Base-by-base conservation (phyloP, 179 eudicot genomes). In the Patellifolia procumbens region DNA sequence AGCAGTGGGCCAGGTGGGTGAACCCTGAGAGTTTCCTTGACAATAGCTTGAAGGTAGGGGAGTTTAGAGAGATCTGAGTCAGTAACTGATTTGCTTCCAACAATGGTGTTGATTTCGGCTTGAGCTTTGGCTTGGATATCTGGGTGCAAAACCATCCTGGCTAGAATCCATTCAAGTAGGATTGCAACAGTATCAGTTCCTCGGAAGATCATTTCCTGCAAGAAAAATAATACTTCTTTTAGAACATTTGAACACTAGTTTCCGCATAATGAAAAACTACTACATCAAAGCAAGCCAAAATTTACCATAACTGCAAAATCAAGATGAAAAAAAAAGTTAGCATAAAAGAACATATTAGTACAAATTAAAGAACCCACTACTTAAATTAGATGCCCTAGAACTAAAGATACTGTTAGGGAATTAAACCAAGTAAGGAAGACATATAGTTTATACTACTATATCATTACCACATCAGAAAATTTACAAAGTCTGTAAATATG, bases 181-280 rank as follows among this genome's bases (percentile, higher is more conserved):
- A 92, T 91, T 7, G 96, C 96, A 2, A 92, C 96, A 1, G 97
- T 92, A 59, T 92, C 97, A n/a, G 97, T 92, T 17, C 97, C 97
- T 52, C 97, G 85, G 19, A 92, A 92, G 42, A 92, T 88, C 97
- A 92, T 92, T 68, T 92, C 97, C 97, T 92, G 52, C 53, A 51
- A 24, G 2, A 39, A 74, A 28, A 65, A 49, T 13, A 49, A 55
- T 8, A 56, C 22, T 0, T 8, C 3, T 56, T 56, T 56, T 34
- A 5, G 11, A 76, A 58, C 22, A 43, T 0, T n/a, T 56, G 0
- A 55, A 55, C 22, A 55, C 3, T 20, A 9, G 2, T 1, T 15
- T 10, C 51, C 6, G 3, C 15, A 15, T 11, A 11, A 15, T 10
- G 15, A 5, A 46, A 46, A 10, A 5, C 9, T 15, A 0, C 2